Evolutionary conservation across 805 yeast species (phyloP).

Genomic region (Candida corydali): DNA sequence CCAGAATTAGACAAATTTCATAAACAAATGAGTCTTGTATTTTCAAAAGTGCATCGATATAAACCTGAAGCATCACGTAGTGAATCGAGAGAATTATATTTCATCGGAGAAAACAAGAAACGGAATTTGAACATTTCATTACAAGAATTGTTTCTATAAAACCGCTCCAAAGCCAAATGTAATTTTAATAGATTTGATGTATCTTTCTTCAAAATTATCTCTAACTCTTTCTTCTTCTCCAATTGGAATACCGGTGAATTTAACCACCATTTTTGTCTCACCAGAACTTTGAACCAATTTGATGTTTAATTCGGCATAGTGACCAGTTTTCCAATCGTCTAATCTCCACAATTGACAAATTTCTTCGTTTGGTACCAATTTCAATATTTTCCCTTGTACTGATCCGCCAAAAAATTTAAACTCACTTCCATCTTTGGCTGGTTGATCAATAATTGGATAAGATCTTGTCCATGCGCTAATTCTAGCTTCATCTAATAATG

Average conservation of each 20-base stretch:
- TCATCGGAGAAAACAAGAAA: conserved; percentile 54
- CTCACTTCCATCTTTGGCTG: conserved; percentile 53
- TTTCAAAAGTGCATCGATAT: conserved; percentile 58
- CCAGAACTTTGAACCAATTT: conserved; percentile 72
- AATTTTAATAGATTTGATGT: conserved; percentile 81
- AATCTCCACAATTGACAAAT: conserved; percentile 84
- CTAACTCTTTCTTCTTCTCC: conserved; percentile 91
- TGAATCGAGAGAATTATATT: conserved; percentile 80
- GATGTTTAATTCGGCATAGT: conserved; percentile 65
- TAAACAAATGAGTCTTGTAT: conserved; percentile 51
- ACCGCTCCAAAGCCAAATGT: conserved; percentile 97
- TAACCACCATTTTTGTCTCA: conserved; percentile 76
- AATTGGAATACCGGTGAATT: conserved; percentile 85
- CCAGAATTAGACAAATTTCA: conserved; percentile 69
- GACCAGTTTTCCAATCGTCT: conserved; percentile 83
- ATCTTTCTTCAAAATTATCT: conserved; percentile 83
- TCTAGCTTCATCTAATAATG: conserved; percentile 71
- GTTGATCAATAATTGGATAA: conserved; percentile 49
- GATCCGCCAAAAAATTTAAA: conserved; percentile 86
- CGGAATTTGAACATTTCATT: neutral
- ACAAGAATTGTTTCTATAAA: conserved; percentile 35
- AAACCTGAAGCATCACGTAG: conserved; percentile 81
- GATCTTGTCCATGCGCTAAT: conserved; percentile 92
- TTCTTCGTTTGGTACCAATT: conserved; percentile 52
- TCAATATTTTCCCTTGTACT: conserved; percentile 64